phyloP scores from a whole-genome alignment of 768 basidiomycete genomes.

The Boletus insuetus region DNA sequence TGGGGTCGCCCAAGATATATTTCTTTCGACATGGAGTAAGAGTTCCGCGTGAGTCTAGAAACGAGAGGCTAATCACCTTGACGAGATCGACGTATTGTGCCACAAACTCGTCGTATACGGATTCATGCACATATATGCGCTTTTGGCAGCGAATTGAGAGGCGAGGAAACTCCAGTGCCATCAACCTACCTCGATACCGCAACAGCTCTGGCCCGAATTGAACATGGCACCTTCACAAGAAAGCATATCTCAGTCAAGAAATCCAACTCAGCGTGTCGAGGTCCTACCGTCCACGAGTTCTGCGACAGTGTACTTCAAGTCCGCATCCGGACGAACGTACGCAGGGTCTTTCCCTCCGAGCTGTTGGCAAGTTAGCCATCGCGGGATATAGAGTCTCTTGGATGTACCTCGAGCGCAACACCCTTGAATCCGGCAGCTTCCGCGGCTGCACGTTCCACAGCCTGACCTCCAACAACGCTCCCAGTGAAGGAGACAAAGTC shows the following conservation, averaged over 20 bases:
- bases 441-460: constrained; percentile 70
- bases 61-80: constrained; percentile 45
- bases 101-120: constrained; percentile 78
- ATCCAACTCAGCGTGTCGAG: not conserved
- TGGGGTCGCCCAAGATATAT: constrained; percentile 89
- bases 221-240: constrained; percentile 73
- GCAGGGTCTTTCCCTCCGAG: constrained; percentile 98
- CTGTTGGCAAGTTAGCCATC: constrained; percentile 37
- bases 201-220: constrained; percentile 98
- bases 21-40: constrained; percentile 37
- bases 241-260: not conserved
- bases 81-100: constrained; percentile 66
- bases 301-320: constrained; percentile 76
- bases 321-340: constrained; percentile 86
- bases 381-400: not conserved
- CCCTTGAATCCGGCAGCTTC: constrained; percentile 75
- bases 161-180: not conserved
- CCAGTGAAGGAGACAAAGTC: constrained; percentile 93
- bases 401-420: constrained; percentile 73
- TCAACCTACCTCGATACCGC: constrained; percentile 73
- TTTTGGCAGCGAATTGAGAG: constrained; percentile 24
- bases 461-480: constrained; percentile 70
- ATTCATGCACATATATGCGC: constrained; percentile 93
- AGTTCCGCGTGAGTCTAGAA: not conserved
- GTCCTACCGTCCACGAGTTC: constrained; percentile 85